Conservation (phyloP, 306 rosid species). For the Quercus dentata region DNA sequence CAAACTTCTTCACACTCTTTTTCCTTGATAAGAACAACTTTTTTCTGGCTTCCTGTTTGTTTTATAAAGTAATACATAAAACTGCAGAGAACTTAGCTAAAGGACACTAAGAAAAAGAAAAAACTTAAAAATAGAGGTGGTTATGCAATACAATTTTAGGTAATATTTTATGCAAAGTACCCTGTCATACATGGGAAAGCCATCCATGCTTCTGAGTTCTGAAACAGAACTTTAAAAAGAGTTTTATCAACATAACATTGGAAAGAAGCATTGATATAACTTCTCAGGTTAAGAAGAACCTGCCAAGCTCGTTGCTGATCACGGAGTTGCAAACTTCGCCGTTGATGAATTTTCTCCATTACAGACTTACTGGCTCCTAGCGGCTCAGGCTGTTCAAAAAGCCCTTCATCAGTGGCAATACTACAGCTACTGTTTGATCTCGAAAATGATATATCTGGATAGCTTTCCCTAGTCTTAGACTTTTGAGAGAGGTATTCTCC, state of each 20-base stretch:
- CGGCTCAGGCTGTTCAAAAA: constrained; percentile 80
- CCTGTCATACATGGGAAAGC: neutral
- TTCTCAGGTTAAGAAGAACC: constrained; percentile 39
- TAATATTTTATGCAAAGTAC: neutral
- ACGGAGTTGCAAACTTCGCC: constrained; percentile 58
- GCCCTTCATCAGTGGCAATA: constrained; percentile 75
- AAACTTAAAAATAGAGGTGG: neutral
- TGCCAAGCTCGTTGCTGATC: constrained; percentile 83
- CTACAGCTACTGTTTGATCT: constrained; percentile 74
- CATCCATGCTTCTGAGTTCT: neutral
- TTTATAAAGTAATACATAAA: neutral
- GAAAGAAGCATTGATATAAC: neutral
- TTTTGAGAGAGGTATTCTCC: constrained; percentile 57
- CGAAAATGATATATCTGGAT: constrained; percentile 46
- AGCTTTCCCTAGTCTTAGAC: constrained; percentile 49
- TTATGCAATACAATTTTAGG: neutral
- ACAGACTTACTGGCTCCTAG: constrained; percentile 54
- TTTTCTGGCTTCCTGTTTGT: neutral
- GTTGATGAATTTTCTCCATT: constrained; percentile 54
- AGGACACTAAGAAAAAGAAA: neutral
- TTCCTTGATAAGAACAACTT: neutral
- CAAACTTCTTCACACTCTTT: neutral
- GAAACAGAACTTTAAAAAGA: neutral
- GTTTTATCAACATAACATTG: neutral
- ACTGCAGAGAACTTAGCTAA: neutral